These are phyloP conservation scores for Mycena albidolilacea DNA, from an alignment of 768 basidiomycete genomes.

Conservation along the genomic window DNA sequence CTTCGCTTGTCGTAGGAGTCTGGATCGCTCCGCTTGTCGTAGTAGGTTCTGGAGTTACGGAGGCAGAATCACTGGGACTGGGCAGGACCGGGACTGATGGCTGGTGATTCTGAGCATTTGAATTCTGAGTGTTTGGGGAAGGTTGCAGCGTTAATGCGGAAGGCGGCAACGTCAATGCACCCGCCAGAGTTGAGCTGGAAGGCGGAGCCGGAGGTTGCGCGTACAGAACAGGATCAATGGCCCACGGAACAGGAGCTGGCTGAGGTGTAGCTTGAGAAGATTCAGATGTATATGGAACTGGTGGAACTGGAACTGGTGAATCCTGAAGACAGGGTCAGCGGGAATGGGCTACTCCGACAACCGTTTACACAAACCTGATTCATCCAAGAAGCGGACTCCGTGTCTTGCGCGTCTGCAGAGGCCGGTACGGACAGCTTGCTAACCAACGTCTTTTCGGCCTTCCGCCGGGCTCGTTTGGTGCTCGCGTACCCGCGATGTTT, in stretches of 20 bases:
- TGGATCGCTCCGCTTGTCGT: not conserved
- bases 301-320: not conserved
- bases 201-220: constrained; percentile 49
- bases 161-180: constrained; percentile 58
- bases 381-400: constrained; percentile 1
- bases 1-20: not conserved
- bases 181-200: constrained; percentile 62
- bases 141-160: constrained; percentile 25
- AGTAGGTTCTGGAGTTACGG: not conserved
- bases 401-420: not conserved
- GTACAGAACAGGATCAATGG: constrained; percentile 44
- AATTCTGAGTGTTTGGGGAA: not conserved
- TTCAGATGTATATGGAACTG: not conserved
- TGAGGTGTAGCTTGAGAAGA: constrained; percentile 5
- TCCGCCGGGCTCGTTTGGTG: constrained; percentile 65
- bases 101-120: not conserved
- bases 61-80: not conserved
- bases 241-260: constrained; percentile 24
- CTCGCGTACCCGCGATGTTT: constrained; percentile 67
- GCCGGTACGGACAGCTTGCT: not conserved
- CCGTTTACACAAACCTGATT: constrained; percentile 8
- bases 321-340: not conserved
- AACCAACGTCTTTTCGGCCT: constrained; percentile 64
- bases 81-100: not conserved
- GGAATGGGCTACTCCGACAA: not conserved